Base-by-base conservation (phyloP, 306 rosid genomes). In the Ammopiptanthus mongolicus region DNA sequence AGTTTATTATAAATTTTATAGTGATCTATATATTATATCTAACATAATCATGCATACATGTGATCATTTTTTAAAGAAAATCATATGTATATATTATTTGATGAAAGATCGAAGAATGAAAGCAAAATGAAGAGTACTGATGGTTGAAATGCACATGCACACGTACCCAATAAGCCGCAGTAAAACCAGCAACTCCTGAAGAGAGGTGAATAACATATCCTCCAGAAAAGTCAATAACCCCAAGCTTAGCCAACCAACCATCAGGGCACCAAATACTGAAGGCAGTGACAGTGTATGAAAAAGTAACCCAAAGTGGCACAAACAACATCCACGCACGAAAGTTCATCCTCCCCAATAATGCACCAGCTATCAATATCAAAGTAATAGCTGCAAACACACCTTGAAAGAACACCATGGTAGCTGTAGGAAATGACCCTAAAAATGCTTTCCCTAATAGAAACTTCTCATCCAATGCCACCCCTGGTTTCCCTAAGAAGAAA, bases 261-360 rank as follows among this genome's bases (percentile, higher is more conserved):
- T 76, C 34, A 5, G 90, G 84, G 55, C 81, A 75, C 90, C 90
- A 86, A 60, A 86, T 84, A 48, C 88, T 84, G 11, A 81, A 86
- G 4, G 88, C 86, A 58, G 81, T 65, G 18, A 84, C 83, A 4
- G 79, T 71, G 64, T 84, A 86, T 0, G 86, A 86, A 6, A 81
- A 39, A 2, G 88, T 84, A 6, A 84, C 12, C 90, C 90, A 87
- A 8, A 87, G 86, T 0, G 86, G 88, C 14, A 87, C 90, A 44
- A 87, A 87, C 46, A 87, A 0, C 86, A 87, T 84, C 90, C 86
- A 87, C 0, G 88, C 88, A n/a, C 67, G 71, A 25, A 84, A 53
- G n/a, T 87, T 87, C 90, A 81, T 87, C 69, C 86, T 82, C 36
- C 90, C 90, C 3, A 86, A 60, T 2, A 87, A 56, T 0, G 83